Evolutionary conservation across 164 flowering plant species (phyloP).

Genomic region (Amborella trichopoda): DNA sequence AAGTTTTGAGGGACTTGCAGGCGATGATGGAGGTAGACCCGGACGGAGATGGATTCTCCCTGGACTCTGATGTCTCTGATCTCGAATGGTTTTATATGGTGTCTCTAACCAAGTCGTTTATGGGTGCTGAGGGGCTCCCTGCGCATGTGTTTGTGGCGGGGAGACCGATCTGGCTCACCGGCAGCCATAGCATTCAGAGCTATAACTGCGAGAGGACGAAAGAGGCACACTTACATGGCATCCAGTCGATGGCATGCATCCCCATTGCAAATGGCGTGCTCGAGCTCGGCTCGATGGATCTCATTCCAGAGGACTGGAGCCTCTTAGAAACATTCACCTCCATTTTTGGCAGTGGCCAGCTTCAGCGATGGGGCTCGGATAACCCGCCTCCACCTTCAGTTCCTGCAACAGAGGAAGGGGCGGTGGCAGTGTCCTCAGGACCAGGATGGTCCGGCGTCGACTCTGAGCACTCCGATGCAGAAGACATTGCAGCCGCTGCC

Average conservation of each 20-base stretch:
- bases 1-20: no score
- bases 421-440: background rate
- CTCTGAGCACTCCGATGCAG: background rate
- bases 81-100: conserved; percentile 68
- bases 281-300: conserved; percentile 55
- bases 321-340: conserved; percentile 45
- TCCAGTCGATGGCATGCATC: conserved; percentile 56
- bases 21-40: no score
- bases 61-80: conserved; percentile 63
- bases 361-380: conserved; percentile 8
- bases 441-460: background rate
- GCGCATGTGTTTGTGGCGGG: conserved; percentile 36
- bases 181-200: conserved; percentile 23
- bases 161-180: conserved; percentile 40
- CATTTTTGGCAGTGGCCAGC: conserved; percentile 14
- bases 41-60: no score
- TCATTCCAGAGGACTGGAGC: conserved; percentile 35
- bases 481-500: background rate
- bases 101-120: conserved; percentile 51
- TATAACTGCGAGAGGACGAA: conserved; percentile 47
- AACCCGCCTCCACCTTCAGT: conserved; percentile 17
- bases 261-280: conserved; percentile 54
- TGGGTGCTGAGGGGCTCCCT: conserved; percentile 40
- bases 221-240: conserved; percentile 43
- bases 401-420: background rate